phyloP scores from a whole-genome alignment of 371 early-diverging fungal species.

The Cokeromyces recurvatus region DNA sequence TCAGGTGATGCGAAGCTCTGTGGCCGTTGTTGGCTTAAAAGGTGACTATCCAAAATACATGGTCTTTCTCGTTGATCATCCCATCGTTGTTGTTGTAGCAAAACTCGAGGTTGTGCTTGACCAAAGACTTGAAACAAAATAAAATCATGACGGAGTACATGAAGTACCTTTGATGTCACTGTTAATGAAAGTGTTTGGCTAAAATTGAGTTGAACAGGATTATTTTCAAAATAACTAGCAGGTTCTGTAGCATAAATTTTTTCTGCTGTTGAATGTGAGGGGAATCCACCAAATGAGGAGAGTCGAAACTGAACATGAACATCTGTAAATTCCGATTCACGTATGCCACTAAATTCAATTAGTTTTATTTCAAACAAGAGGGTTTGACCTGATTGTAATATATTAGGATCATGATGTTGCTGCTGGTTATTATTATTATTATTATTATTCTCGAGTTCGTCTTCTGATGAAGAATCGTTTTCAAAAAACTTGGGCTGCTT shows the following conservation, averaged over 20 bases:
- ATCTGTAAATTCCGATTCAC: conserved; percentile 65
- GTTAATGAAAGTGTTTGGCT: conserved; percentile 56
- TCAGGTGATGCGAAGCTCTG: conserved; percentile 6
- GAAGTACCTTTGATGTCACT: conserved; percentile 40
- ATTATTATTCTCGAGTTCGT: conserved; percentile 7
- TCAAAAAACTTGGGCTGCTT: conserved; percentile 8
- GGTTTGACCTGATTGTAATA: conserved; percentile 43
- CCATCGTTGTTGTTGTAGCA: conserved; percentile 60
- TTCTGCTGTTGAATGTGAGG: conserved; percentile 41
- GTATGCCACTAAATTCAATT: conserved; percentile 62
- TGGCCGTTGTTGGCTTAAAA: conserved; percentile 15
- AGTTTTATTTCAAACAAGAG: conserved; percentile 72
- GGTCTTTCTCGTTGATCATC: conserved; percentile 51
- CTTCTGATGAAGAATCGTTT: conserved; percentile 1
- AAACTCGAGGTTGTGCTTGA: conserved; percentile 40
- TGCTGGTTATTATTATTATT: conserved; percentile 6
- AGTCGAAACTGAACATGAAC: conserved; percentile 80
- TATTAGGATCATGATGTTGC: too few relatives aligned
- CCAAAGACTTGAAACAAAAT: conserved; percentile 68
- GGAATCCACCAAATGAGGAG: conserved; percentile 55
- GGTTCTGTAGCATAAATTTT: conserved; percentile 69
- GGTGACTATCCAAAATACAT: conserved; percentile 9
- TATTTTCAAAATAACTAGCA: conserved; percentile 48
- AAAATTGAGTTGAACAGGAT: conserved; percentile 54
- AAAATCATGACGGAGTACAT: conserved; percentile 34